Percentiles rank a stretch among this genome's conserved stretches.
These are phyloP conservation scores for Acmispon strigosus DNA, from an alignment of 306 rosid species.

Conservation along the genomic window DNA sequence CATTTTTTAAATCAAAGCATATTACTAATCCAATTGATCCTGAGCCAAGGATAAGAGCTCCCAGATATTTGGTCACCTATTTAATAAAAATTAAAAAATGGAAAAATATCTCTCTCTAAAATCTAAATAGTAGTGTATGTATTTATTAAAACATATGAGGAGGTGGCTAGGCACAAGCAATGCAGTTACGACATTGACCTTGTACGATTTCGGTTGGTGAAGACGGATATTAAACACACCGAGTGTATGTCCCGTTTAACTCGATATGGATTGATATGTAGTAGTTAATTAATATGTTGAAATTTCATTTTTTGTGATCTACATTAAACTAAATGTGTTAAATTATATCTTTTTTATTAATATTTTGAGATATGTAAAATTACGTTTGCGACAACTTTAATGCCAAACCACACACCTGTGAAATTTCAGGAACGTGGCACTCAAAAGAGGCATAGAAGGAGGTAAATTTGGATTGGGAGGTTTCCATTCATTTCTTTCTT, in stretches of 20 bases:
- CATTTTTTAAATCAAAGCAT: not conserved
- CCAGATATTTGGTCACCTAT: conserved; percentile 12
- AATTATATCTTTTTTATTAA: no score
- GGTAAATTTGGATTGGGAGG: not conserved
- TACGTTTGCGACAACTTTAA: no score
- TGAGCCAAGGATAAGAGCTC: not conserved
- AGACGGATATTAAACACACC: not conserved
- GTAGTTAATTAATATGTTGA: no score
- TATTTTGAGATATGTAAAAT: no score
- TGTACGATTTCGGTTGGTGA: conserved; percentile 9
- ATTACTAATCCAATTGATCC: conserved; percentile 12
- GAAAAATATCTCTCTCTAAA: conserved; percentile 10
- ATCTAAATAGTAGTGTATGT: no score
- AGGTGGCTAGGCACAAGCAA: not conserved
- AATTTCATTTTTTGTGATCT: no score
- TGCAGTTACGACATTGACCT: conserved; percentile 10
- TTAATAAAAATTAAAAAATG: not conserved
- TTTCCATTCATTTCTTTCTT: conserved; percentile 1
- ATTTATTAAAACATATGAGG: not conserved
- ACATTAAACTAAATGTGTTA: no score
- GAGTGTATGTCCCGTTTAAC: no score
- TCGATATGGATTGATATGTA: no score
- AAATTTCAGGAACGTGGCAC: conserved; percentile 11
- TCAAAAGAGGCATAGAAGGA: not conserved
- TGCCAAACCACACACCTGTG: no score